Percentiles rank a stretch among this genome's conserved stretches.
phyloP scores from a whole-genome alignment of 2,329 filamentous ascomycete genomes.

The Cadophora gregata region DNA sequence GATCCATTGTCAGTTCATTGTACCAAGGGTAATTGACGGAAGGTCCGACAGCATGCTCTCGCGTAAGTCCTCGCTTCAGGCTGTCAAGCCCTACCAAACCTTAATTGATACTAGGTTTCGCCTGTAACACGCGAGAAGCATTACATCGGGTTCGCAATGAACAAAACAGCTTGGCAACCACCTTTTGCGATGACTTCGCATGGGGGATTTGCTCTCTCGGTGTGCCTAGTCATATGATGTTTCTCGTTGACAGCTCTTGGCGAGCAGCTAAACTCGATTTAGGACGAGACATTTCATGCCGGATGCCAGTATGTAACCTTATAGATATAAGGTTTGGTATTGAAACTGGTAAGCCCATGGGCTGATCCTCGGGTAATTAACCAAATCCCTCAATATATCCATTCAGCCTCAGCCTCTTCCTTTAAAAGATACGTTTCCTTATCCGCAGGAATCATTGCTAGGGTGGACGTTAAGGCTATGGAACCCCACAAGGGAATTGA shows the following conservation, averaged over 20 bases:
- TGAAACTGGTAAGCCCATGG: constrained; percentile 17
- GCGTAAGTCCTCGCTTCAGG: too few relatives aligned
- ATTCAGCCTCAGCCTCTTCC: not conserved
- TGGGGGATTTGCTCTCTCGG: not conserved
- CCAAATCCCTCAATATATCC: not conserved
- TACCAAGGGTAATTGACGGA: too few relatives aligned
- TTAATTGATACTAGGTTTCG: too few relatives aligned
- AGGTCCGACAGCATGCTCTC: too few relatives aligned
- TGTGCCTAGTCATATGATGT: not conserved
- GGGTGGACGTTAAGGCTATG: not conserved
- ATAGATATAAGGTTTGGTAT: constrained; percentile 15
- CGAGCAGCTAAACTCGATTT: not conserved
- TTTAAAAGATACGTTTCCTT: not conserved
- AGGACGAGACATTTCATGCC: not conserved
- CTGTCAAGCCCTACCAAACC: too few relatives aligned
- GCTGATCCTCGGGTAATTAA: constrained; percentile 1
- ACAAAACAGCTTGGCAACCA: not conserved
- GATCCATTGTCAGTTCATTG: too few relatives aligned
- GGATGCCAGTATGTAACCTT: not conserved
- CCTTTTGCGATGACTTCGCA: not conserved
- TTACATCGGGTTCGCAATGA: not conserved
- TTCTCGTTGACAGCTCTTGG: constrained; percentile 5
- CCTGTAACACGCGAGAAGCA: constrained; percentile 1
- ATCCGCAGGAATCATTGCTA: not conserved
- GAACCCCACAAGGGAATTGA: not conserved